A percentile compares a stretch with the other conserved stretches of the same genome.
Conservation (phyloP, 2,329 filamentous ascomycete species). For the Alternaria sp. region DNA sequence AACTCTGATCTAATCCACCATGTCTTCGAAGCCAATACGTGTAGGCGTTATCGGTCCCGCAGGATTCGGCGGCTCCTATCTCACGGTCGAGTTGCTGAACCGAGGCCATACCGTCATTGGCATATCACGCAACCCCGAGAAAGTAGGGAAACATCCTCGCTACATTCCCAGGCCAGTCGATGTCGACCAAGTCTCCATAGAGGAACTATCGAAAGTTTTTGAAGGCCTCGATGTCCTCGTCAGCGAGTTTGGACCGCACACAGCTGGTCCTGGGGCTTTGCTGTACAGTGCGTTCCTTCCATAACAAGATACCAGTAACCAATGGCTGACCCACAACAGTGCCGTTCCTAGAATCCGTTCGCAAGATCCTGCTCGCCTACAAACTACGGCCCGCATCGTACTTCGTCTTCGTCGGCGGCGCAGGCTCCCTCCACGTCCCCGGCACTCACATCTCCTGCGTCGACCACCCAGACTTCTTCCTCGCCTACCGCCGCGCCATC, state of each 20-base stretch:
- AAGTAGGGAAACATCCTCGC: conserved; percentile 37
- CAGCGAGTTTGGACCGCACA: conserved; percentile 44
- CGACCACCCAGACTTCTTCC: conserved; percentile 43
- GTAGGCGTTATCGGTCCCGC: conserved; percentile 44
- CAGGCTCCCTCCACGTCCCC: conserved; percentile 40
- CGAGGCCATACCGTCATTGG: conserved; percentile 44
- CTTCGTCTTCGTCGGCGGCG: conserved; percentile 46
- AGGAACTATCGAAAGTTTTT: conserved; percentile 35
- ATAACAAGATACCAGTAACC: neutral
- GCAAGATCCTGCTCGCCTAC: conserved; percentile 42
- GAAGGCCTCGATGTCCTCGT: conserved; percentile 40
- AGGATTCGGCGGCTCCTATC: conserved; percentile 45
- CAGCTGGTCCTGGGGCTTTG: conserved; percentile 32
- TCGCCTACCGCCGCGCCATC: conserved; percentile 44
- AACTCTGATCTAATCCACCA: neutral
- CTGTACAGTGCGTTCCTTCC: conserved; percentile 35
- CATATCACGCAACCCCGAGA: conserved; percentile 41
- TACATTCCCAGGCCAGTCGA: conserved; percentile 38
- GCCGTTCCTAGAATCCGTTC: conserved; percentile 43
- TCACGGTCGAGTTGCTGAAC: conserved; percentile 41
- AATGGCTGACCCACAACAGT: conserved; percentile 18
- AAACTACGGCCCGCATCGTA: conserved; percentile 34
- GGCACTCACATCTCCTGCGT: conserved; percentile 27
- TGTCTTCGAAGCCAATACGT: conserved; percentile 13
- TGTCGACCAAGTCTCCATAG: conserved; percentile 30